Evolutionary conservation across 352 stramenopile species (phyloP).

Genomic region (Phytophthora palmivora): DNA sequence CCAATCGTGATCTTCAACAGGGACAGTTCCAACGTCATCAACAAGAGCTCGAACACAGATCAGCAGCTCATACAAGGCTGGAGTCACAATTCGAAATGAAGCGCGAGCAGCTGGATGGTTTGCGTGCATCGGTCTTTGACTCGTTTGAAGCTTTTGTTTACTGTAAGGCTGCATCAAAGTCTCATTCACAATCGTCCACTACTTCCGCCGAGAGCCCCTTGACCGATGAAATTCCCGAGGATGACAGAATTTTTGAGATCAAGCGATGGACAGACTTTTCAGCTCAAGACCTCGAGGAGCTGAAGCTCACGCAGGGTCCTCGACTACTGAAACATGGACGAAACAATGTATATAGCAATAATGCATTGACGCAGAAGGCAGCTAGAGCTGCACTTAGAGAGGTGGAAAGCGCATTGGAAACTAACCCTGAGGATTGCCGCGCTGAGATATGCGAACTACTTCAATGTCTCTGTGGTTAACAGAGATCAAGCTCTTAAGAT

Average conservation of each 20-base stretch:
- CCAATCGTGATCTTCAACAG: conserved; percentile 49
- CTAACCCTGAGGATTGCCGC: conserved; percentile 59
- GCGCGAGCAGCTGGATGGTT: conserved; percentile 55
- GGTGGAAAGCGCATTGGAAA: conserved; percentile 59
- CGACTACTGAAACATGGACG: neutral
- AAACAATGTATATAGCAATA: neutral
- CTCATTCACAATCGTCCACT: neutral
- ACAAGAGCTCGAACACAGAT: conserved; percentile 16
- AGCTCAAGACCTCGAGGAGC: conserved; percentile 44
- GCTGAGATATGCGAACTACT: conserved; percentile 57
- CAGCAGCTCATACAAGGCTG: conserved; percentile 20
- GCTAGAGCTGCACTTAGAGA: conserved; percentile 37
- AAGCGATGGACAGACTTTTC: conserved; percentile 61
- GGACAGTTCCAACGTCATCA: conserved; percentile 34
- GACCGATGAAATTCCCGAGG: conserved; percentile 2
- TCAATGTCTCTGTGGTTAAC: conserved; percentile 39
- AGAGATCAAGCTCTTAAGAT: too few species aligned
- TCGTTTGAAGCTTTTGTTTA: conserved; percentile 64
- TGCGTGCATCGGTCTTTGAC: conserved; percentile 65
- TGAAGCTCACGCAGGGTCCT: conserved; percentile 24
- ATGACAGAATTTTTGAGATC: conserved; percentile 34
- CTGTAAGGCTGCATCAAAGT: conserved; percentile 26
- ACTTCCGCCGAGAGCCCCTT: conserved; percentile 1
- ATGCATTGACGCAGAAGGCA: conserved; percentile 18
- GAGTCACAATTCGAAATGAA: conserved; percentile 19